A percentile compares a stretch with the other conserved stretches of the same genome.
These are phyloP conservation scores for Castanea mollissima DNA, from an alignment of 306 rosid genomes.

Conservation along the genomic window DNA sequence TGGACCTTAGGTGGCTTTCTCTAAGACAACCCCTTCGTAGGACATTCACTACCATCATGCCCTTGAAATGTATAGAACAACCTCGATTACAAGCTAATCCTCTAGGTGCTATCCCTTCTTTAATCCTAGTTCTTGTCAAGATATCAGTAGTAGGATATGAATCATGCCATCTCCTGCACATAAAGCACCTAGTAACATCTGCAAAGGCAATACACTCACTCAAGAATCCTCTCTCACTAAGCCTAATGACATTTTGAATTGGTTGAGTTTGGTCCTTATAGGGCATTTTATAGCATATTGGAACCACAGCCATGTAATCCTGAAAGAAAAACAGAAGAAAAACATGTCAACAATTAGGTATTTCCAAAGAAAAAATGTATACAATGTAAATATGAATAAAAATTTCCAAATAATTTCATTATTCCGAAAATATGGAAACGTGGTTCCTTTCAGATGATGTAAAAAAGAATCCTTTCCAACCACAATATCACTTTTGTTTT, in stretches of 20 bases:
- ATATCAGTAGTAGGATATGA: neutral
- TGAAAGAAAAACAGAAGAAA: slow-evolving; percentile 17
- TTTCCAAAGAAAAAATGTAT: neutral
- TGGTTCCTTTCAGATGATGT: neutral
- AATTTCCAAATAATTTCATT: neutral
- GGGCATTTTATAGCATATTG: slow-evolving; percentile 40
- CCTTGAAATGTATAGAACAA: slow-evolving; percentile 6
- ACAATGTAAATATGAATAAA: neutral
- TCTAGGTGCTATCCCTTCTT: slow-evolving; percentile 8
- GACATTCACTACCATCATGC: neutral
- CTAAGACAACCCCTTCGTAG: slow-evolving; percentile 5
- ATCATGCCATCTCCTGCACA: slow-evolving; percentile 11
- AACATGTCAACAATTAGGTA: neutral
- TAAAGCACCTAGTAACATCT: slow-evolving; percentile 5
- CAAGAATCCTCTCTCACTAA: slow-evolving; percentile 23
- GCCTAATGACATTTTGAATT: slow-evolving; percentile 11
- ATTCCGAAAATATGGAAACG: neutral
- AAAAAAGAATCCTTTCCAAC: too few relatives aligned
- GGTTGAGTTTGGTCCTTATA: slow-evolving; percentile 33
- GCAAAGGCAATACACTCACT: neutral
- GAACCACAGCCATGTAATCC: slow-evolving; percentile 60
- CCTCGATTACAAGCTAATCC: slow-evolving; percentile 19
- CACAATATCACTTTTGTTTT: too few relatives aligned
- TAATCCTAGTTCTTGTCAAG: slow-evolving; percentile 11
- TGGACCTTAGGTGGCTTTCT: slow-evolving; percentile 19